A percentile compares a stretch with the other conserved stretches of the same genome.
Evolutionary conservation across 2,329 filamentous ascomycete genomes (phyloP).

Genomic region (Epichloe coenophiala): DNA sequence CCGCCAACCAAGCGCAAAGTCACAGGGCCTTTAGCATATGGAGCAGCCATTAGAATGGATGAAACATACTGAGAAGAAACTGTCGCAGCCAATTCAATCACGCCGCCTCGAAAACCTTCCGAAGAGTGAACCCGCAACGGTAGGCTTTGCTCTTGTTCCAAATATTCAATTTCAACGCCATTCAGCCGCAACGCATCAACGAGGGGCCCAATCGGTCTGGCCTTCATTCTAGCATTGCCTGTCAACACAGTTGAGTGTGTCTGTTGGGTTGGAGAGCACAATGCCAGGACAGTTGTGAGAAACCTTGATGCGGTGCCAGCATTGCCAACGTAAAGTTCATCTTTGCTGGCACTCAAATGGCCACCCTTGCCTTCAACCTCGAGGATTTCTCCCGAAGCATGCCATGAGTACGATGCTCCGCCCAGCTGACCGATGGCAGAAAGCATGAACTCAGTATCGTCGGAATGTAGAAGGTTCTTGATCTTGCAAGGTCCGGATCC

Average conservation of each 20-base stretch:
- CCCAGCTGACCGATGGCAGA: constrained; percentile 76
- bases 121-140: constrained; percentile 73
- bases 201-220: constrained; percentile 81
- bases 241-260: constrained; percentile 63
- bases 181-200: constrained; percentile 83
- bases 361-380: constrained; percentile 88
- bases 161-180: constrained; percentile 74
- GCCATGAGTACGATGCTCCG: constrained; percentile 84
- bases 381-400: constrained; percentile 83
- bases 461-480: constrained; percentile 86
- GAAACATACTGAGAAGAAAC: constrained; percentile 99
- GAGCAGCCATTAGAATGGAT: constrained; percentile 89
- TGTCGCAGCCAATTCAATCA: constrained; percentile 85
- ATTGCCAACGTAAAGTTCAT: constrained; percentile 84
- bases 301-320: constrained; percentile 94
- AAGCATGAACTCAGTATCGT: constrained; percentile 95
- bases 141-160: constrained; percentile 71
- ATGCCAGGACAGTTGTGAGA: constrained; percentile 77
- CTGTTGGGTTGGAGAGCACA: constrained; percentile 55
- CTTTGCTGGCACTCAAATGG: constrained; percentile 58
- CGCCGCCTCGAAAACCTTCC: constrained; percentile 69
- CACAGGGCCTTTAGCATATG: constrained; percentile 88
- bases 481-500: constrained; percentile 76
- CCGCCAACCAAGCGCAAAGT: constrained; percentile 85
- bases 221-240: constrained; percentile 92